Evolutionary conservation across 106 monocot species (phyloP), one percentile per base, ranked within the genome.

Genomic region (Acorus gramineus): DNA sequence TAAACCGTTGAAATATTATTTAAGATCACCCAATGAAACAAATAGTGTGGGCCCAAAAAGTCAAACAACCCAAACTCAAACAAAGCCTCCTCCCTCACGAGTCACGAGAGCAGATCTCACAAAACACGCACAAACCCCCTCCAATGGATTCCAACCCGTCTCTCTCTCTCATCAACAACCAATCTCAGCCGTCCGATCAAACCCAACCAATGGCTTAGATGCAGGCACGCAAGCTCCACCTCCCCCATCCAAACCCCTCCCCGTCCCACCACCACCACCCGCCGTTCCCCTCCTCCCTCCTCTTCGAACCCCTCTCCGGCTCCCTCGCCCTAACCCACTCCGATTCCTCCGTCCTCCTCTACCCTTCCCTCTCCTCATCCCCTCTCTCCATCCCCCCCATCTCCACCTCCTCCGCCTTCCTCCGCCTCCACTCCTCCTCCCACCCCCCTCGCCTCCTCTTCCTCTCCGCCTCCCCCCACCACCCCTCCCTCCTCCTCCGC

Each of bases 371-470:
- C 57, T 5, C 62, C 57, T 11, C 57, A 12, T 52, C 61, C 61
- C 46, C 65, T 50, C 56, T 57, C 66, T 57, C 61, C 56, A 77
- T 67, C 52, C 58, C 72, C 66, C 69, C 72, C 14, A 53, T 56
- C 68, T 74, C 68, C 28, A 60, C 68, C 43, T 55, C 70, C 63
- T 72, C 71, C 64, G 60, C 66, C 64, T 76, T 77, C 44, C 74
- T 85, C 55, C 77, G 78, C 65, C 67, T 81, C 68, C 63, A 78
- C 60, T 75, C 72, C 60, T 74, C 81, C 63, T 69, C 78, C 85
- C 71, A 78, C 81, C 59, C 42, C 59, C 14, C 77, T 78, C 65
- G 78, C 81, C 60, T 81, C 55, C 68, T 61, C 84, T 59, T 73
- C 79, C 63, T 52, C 79, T 50, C 58, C 66, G 3, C 52, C 55